phyloP scores from a whole-genome alignment of 768 basidiomycete species.

The Dacryopinax spathularia region DNA sequence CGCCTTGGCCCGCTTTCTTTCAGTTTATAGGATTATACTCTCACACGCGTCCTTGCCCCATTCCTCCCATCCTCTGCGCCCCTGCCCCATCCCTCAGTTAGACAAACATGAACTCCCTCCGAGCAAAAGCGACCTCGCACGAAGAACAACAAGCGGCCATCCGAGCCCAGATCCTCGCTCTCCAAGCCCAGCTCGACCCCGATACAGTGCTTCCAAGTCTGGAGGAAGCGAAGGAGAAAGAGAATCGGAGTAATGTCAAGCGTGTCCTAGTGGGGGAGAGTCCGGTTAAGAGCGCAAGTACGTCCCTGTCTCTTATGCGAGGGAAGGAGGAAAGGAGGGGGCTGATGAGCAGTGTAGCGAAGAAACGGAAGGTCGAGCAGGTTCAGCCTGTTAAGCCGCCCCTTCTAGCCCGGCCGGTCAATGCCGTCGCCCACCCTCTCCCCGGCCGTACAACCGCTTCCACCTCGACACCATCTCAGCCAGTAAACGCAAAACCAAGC shows the following conservation, averaged over 20 bases:
- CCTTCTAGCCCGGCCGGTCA: conserved; percentile 1
- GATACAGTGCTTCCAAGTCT: conserved; percentile 7
- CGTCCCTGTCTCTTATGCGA: neutral
- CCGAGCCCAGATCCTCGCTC: conserved; percentile 37
- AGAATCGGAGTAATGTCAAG: conserved; percentile 29
- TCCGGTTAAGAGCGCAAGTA: conserved; percentile 52
- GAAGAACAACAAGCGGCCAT: conserved; percentile 32
- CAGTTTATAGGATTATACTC: too few relatives aligned
- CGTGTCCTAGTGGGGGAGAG: conserved; percentile 40
- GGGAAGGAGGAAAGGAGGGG: neutral
- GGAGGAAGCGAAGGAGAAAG: conserved; percentile 32
- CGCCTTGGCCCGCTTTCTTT: too few relatives aligned
- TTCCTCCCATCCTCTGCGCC: neutral
- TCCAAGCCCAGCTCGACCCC: conserved; percentile 42
- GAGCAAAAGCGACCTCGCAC: neutral
- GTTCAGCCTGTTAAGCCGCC: conserved; percentile 11
- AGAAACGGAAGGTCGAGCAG: conserved; percentile 36
- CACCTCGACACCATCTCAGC: conserved; percentile 40
- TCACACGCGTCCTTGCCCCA: too few relatives aligned
- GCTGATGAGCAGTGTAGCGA: conserved; percentile 14
- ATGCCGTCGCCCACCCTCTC: neutral
- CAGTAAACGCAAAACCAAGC: conserved; percentile 33
- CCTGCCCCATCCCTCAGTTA: neutral
- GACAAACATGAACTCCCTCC: neutral
- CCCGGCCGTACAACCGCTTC: conserved; percentile 13